These are phyloP conservation scores for Stentor coeruleus DNA, from an alignment of 73 alveolate species.

Conservation along the genomic window DNA sequence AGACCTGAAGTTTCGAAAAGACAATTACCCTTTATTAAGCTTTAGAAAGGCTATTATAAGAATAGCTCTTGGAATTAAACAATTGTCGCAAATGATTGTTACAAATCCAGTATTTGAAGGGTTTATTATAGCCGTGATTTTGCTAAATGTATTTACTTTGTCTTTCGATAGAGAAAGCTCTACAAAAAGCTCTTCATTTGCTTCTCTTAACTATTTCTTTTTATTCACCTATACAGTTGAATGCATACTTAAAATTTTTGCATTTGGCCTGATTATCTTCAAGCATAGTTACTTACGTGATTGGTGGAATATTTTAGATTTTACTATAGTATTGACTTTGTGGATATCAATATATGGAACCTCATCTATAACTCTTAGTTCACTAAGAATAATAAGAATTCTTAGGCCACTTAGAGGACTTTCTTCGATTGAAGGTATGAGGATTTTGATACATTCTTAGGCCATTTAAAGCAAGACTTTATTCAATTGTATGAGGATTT, in stretches of 20 bases:
- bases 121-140: not conserved
- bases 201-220: slow-evolving; percentile 20
- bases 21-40: not conserved
- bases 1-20: not conserved
- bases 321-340: slow-evolving; percentile 58
- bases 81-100: not conserved
- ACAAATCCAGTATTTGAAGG: slow-evolving; percentile 8
- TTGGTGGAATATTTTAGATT: slow-evolving; percentile 73
- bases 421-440: slow-evolving; percentile 55
- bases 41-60: not conserved
- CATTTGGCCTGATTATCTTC: slow-evolving; percentile 48
- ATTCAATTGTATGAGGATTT: slow-evolving; percentile 57
- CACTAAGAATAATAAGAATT: slow-evolving; percentile 60
- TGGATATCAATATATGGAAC: slow-evolving; percentile 24
- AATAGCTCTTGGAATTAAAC: not conserved
- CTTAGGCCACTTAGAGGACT: slow-evolving; percentile 63
- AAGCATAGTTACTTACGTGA: slow-evolving; percentile 59
- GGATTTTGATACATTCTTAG: not conserved
- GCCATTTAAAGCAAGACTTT: slow-evolving; percentile 37
- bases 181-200: not conserved
- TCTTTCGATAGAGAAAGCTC: not conserved
- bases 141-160: not conserved
- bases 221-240: slow-evolving; percentile 40
- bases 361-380: slow-evolving; percentile 34
- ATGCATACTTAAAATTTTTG: slow-evolving; percentile 40